Percentiles rank a stretch among this genome's conserved stretches.
Conservation (phyloP, 1,284 basidiomycete genomes). For the Anthracocystis panici-leucophaei region DNA sequence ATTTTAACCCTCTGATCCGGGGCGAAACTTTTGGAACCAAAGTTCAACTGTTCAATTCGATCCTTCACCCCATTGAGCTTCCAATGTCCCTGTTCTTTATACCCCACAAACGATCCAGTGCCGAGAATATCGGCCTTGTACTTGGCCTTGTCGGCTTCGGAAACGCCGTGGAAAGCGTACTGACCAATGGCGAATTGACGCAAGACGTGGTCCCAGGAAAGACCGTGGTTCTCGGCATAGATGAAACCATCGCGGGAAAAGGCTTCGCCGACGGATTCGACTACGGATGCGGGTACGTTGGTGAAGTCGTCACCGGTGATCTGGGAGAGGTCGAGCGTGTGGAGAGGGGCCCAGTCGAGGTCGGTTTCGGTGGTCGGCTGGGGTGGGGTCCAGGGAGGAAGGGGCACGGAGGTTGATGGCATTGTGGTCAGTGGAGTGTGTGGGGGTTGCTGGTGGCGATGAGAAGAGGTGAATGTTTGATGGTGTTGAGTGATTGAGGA, state of each 20-base stretch:
- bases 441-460: neutral
- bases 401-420: conserved; percentile 11
- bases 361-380: conserved; percentile 53
- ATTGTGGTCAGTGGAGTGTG: neutral
- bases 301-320: conserved; percentile 63
- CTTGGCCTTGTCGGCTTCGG: conserved; percentile 58
- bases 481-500: neutral
- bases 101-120: conserved; percentile 68
- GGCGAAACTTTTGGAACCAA: conserved; percentile 68
- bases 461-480: too few species aligned
- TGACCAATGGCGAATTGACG: conserved; percentile 68
- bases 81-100: conserved; percentile 72
- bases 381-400: conserved; percentile 63
- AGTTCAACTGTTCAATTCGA: conserved; percentile 72
- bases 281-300: conserved; percentile 55
- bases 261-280: conserved; percentile 59
- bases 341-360: conserved; percentile 67
- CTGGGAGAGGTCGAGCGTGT: conserved; percentile 63
- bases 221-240: conserved; percentile 68
- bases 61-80: conserved; percentile 69
- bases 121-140: conserved; percentile 64
- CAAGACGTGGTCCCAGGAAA: conserved; percentile 60
- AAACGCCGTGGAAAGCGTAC: conserved; percentile 62
- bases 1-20: conserved; percentile 42
- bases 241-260: conserved; percentile 65